Evolutionary conservation across 176 grass and related monocot genomes (phyloP).

Genomic region (Avena atlantica): DNA sequence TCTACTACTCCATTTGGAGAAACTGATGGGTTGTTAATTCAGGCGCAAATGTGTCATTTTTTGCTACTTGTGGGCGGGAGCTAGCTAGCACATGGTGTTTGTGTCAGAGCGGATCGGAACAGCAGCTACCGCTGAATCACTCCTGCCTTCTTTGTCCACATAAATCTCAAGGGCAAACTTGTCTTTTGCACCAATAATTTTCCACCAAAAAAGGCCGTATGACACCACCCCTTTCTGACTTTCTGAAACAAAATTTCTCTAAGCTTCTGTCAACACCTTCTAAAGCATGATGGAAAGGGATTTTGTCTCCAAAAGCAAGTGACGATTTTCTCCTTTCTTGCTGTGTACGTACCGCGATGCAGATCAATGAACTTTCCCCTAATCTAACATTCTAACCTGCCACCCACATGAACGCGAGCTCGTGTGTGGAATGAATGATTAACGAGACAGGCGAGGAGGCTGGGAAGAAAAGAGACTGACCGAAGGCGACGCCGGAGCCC

Average conservation of each 20-base stretch:
- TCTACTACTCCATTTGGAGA: not conserved
- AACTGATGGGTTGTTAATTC: not conserved
- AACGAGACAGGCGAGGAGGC: no score
- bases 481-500: slow-evolving; percentile 93
- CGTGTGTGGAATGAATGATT: not conserved
- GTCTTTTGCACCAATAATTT: slow-evolving; percentile 23
- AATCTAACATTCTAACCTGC: not conserved
- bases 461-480: slow-evolving; percentile 37
- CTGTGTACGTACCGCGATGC: no score
- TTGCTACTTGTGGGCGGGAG: not conserved
- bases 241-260: not conserved
- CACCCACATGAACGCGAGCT: not conserved
- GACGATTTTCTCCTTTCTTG: no score
- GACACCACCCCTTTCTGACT: not conserved
- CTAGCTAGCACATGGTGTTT: not conserved
- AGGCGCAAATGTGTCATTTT: not conserved
- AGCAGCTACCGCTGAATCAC: no score
- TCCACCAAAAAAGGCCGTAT: not conserved
- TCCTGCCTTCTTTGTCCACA: no score
- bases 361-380: no score
- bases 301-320: not conserved
- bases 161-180: not conserved
- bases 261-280: slow-evolving; percentile 10
- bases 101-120: no score
- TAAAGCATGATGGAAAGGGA: not conserved